Evolutionary conservation across 192 early-diverging fungal species (phyloP), one percentile per base, ranked within the genome.

Genomic region (Podila epigama): DNA sequence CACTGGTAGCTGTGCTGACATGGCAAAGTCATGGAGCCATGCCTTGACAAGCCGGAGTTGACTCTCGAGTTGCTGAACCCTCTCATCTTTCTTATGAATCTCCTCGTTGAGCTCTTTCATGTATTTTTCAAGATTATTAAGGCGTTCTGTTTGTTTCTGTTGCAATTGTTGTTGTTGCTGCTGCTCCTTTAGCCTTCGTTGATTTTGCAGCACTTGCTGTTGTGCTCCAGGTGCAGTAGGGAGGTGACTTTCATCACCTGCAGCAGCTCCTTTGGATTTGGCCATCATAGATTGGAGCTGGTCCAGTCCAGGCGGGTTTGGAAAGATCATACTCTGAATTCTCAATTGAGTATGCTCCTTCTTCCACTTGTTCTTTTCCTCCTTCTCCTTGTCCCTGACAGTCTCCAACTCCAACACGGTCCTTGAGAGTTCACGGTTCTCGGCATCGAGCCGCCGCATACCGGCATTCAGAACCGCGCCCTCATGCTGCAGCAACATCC

Each of bases 391-490:
- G 20, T 77, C 73, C 0, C 66, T 54, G 18, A 55, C 56, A 10
- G 44, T 68, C 36, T 75, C 79, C 37, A 81, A 37, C 32, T 71
- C 70, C 5, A 54, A 36, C 0, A 75, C 56, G 8, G 54, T 44
- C 25, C 73, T 77, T 6, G 66, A 53, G 1, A 77, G 66, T 56
- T 77, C 73, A 0, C 69, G 40, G 48, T 71, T 71, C 36, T 83
- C 66, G 18, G 60, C 77, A 53, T 86, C 80, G 1, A 82, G 58
- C 10, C 79, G 62, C 0, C 80, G 79, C 59, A 86, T 71, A 0
- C 85, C 83, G 1, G 72, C 65, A 34, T 78, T 77, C 22, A 88
- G 29, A 10, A 83, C 79, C 16, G 77, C 86, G 9, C 84, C 81
- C 20, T 78, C 82, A 33, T 88, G 86, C 48, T 84, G 66, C 6